Evolutionary conservation across 164 flowering plant species (phyloP), one percentile per base, ranked within the genome.

Genomic region (Chloranthus sessilifolius): DNA sequence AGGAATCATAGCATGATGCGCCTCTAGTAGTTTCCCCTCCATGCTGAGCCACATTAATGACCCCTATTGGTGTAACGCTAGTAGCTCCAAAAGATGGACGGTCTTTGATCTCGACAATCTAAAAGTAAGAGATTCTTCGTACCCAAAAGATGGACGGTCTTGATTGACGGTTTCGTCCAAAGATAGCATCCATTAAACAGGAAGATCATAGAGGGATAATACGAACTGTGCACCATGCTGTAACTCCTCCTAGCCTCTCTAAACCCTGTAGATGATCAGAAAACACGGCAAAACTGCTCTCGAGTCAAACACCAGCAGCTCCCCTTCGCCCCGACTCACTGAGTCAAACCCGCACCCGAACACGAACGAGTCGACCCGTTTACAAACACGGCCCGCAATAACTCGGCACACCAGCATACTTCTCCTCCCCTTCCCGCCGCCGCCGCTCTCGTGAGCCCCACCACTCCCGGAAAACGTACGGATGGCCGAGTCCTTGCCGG

Each of bases 351-450:
- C 90, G 28, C 64, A 70, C 6, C 65, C 37, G n/a, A 38, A 38
- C 26, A 49, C 36, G 36, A 69, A 51, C 67, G 81, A 66, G n/a
- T 74, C 84, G 10, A 61, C 14, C 33, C 73, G 80, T 52, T 82
- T 78, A 8, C 78, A 47, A 0, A 86, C 83, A 59, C 95, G 76
- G 47, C 99, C 99, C 25, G 99, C 96, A 3, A 94, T 71, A 19
- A 94, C 99, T 56, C 99, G 78, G 56, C 99, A 94, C 4, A 94
- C 87, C 65, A 94, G 45, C 97, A 94, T 90, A 1, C 88, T 94
- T 47, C 92, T 64, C 67, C 83, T 46, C 5, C 97, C 97, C 40
- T 60, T 65, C 24, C 87, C 90, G 0, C 88, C 88, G 5, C 97
- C 91, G 15, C 72, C 92, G 48, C 64, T 73, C 66, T 81, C 95